These are phyloP conservation scores for Aegilops speltoides DNA, from an alignment of 176 grass and related monocot species.

Conservation along the genomic window DNA sequence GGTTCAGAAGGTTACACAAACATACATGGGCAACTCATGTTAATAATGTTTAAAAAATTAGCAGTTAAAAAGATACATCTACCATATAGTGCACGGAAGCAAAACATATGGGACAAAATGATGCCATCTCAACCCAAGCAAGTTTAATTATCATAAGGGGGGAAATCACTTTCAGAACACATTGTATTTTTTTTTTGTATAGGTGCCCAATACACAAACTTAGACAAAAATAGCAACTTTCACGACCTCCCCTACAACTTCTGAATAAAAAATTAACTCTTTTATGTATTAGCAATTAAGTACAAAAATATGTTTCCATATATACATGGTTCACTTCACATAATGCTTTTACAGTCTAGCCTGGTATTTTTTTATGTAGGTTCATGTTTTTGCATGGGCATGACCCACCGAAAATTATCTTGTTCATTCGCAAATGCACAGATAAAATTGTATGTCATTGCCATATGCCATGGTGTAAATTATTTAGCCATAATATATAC, in stretches of 20 bases:
- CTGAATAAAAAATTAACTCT: neutral
- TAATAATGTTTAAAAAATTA: neutral
- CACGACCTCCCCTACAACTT: neutral
- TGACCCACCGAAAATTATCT: neutral
- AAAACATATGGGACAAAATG: neutral
- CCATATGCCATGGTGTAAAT: neutral
- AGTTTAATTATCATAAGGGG: neutral
- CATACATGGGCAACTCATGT: neutral
- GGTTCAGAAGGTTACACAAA: neutral
- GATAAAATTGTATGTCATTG: neutral
- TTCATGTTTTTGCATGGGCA: neutral
- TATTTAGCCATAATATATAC: neutral
- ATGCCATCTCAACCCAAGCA: neutral
- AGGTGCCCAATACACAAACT: neutral
- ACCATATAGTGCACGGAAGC: neutral
- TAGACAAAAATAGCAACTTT: neutral
- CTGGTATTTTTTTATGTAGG: neutral
- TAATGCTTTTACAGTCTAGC: neutral
- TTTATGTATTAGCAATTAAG: neutral
- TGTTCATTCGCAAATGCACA: neutral
- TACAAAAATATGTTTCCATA: neutral
- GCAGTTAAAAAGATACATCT: slow-evolving; percentile 12
- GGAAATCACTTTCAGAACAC: neutral
- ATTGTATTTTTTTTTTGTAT: neutral
- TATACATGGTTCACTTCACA: neutral